Conservation (phyloP, 176 grass and related monocot genomes). For the Triticum monococcum region DNA sequence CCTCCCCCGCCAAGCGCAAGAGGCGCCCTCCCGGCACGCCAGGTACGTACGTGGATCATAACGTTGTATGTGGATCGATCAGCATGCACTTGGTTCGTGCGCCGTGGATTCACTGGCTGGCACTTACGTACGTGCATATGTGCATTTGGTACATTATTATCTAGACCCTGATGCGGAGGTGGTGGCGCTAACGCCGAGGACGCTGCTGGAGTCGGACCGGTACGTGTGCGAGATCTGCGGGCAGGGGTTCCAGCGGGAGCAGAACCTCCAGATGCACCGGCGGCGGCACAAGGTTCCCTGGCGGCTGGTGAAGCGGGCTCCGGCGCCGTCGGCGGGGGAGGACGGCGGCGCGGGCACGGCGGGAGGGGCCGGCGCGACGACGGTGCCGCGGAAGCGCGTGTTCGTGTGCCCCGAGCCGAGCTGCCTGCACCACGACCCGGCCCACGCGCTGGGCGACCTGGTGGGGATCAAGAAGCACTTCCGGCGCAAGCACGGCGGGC, state of each 20-base stretch:
- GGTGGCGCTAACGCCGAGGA: conserved; percentile 76
- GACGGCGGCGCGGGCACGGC: neutral
- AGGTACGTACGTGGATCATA: conserved; percentile 33
- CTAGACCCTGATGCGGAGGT: conserved; percentile 89
- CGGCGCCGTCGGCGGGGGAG: conserved; percentile 12
- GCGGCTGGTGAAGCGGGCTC: conserved; percentile 61
- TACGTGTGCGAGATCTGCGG: conserved; percentile 96
- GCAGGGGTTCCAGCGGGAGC: conserved; percentile 87
- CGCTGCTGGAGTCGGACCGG: conserved; percentile 85
- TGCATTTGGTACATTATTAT: neutral
- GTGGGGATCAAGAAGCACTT: conserved; percentile 97
- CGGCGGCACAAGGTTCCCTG: conserved; percentile 92
- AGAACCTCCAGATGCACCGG: conserved; percentile 96
- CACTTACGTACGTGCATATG: neutral
- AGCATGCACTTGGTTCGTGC: neutral
- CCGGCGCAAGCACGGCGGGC: conserved; percentile 79
- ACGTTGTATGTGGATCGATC: neutral
- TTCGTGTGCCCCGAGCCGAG: conserved; percentile 88
- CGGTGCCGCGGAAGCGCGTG: conserved; percentile 49
- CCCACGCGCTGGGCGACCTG: conserved; percentile 83
- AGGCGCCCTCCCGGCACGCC: conserved; percentile 71
- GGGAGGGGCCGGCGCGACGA: neutral
- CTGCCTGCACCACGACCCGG: conserved; percentile 87
- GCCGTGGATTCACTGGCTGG: neutral
- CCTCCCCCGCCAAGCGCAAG: conserved; percentile 72